Evolutionary conservation across 164 flowering plant species (phyloP), one percentile per base, ranked within the genome.

Genomic region (Amborella trichopoda): DNA sequence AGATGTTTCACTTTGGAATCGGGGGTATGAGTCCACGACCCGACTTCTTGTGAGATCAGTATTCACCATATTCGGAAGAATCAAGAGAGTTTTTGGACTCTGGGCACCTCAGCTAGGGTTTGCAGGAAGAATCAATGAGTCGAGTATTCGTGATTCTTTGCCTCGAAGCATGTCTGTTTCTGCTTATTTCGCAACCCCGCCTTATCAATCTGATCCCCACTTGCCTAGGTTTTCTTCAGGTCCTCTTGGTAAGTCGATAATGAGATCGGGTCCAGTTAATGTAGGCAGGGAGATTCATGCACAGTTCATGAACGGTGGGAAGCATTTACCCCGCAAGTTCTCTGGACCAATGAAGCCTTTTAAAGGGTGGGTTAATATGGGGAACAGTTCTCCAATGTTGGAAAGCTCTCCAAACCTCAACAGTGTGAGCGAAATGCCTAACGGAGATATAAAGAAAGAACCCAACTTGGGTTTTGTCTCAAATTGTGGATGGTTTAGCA

Each of bases 1-100:
- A 32, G 74, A 78, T 37, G 46, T 40, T 12, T 87, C 98, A 37
- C 60, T 81, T 30, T 90, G 98, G 98, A 76, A 69, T 41, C 69
- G 55, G 55, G 81, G 71, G 17, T 76, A 77, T 27, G 93, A 90
- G 62, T 80, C 81, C 56, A 58, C 71, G 0, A 56, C 78, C 19
- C 68, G 53, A 14, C 81, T 90, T 38, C 54, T 90, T 54, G 87
- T 66, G 8, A 69, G 85, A 55, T 81, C 93, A 1, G n/a, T 80
- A 1, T 77, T 78, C 61, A 83, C 98, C 3, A 63, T 78, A 46
- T 70, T 68, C 26, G 50, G 57, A 34, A 72, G 90, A 67, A 81
- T 86, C 40, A 76, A 69, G 46, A 67, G 57, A 43, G 94, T 87
- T 4, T 86, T 86, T 63, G 94, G 83, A 50, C 59, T 75, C 45